A percentile compares a stretch with the other conserved stretches of the same genome.
These are phyloP conservation scores for Candida peoriensis DNA, from an alignment of 805 yeast species.

Conservation along the genomic window DNA sequence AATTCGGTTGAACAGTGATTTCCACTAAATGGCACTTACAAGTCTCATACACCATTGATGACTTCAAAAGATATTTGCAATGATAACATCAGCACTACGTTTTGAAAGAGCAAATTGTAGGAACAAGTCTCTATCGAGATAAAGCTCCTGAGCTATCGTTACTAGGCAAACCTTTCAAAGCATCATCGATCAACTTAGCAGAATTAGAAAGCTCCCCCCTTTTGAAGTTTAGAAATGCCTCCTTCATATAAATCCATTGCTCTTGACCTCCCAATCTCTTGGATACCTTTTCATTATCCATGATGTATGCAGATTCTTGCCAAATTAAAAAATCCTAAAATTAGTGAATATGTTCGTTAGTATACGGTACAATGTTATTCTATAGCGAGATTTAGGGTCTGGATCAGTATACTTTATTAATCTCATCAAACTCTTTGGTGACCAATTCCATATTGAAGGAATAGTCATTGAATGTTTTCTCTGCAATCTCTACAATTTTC, in stretches of 20 bases:
- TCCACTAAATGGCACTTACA: too few species aligned
- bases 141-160: not conserved
- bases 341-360: constrained; percentile 1
- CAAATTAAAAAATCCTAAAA: constrained; percentile 19
- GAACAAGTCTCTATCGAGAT: too few species aligned
- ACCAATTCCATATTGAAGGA: constrained; percentile 17
- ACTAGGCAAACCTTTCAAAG: constrained; percentile 15
- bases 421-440: constrained; percentile 18
- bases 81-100: too few species aligned
- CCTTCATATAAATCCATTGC: constrained; percentile 20
- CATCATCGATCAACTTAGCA: constrained; percentile 20
- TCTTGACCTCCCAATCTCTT: constrained; percentile 16
- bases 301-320: constrained; percentile 23
- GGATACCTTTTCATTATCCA: constrained; percentile 20
- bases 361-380: not conserved
- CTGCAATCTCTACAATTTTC: constrained; percentile 11
- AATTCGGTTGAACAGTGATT: too few species aligned
- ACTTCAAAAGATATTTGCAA: too few species aligned
- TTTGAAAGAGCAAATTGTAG: too few species aligned
- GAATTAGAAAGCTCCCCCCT: constrained; percentile 19
- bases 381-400: too few species aligned
- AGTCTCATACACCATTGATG: too few species aligned
- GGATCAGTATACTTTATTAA: constrained; percentile 14
- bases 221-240: constrained; percentile 14
- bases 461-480: constrained; percentile 17